Base-by-base conservation (phyloP, 495 filamentous ascomycete species). In the Pseudoneurospora amorphoporcata region DNA sequence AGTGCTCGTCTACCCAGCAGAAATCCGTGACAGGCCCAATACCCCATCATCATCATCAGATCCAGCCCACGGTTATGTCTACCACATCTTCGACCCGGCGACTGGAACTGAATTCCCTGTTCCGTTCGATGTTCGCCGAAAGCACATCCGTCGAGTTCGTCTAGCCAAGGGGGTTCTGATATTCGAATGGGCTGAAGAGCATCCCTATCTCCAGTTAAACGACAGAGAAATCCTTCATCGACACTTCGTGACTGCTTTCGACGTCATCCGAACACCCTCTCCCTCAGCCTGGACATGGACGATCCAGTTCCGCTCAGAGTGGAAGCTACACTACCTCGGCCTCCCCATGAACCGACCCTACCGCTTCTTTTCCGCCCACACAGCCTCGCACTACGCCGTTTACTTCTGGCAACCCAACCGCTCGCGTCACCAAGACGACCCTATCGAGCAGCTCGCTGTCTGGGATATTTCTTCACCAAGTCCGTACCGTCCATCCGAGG, bases 321-420 rank as follows among this genome's bases (percentile, higher is more conserved):
- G 88, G 87, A 89, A 90, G 75, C 87, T 91, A 10, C 87, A 90
- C 80, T 88, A 87, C 70, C 81, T 88, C 5, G 89, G 88, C 7
- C 84, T 91, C 38, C 87, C 89, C 4, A 75, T 91, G 9, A 88
- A 87, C 76, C 82, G 84, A 23, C 78, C 83, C 58, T 88, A 91
- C 73, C 86, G 89, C 6, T 91, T 91, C 82, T 90, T 87, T 80
- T 90, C 89, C 1, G 77, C 86, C 2, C 90, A 92, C 76, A 91
- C 81, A 40, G 73, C 86, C 12, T 87, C 84, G 0, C 87, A 92
- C 72, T 92, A 91, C 76, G 88, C 86, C 39, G 83, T 91, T 3
- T 92, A 92, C 76, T 82, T 88, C 32, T 91, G 89, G 89, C 90
- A 90, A 71, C 86, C 87, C 0, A 88, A 89, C 72, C 86, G 87